Base-by-base conservation (phyloP, 1,139 yeast genomes). In the Scheffersomyces quercinus region DNA sequence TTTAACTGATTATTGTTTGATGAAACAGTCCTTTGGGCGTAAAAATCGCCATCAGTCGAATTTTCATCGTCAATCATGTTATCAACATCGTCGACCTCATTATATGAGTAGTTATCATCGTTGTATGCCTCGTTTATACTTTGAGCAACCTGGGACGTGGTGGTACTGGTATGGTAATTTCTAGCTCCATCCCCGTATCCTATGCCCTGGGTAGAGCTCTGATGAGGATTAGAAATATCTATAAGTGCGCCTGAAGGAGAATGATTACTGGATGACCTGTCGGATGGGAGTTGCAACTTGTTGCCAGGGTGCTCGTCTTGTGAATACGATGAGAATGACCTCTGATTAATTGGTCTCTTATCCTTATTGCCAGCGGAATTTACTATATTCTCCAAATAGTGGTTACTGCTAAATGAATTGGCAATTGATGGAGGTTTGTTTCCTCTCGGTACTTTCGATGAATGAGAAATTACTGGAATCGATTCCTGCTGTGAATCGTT, bases 11-110 rank as follows among this genome's bases (percentile, higher is more conserved):
- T 20, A 6, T 20, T 20, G 26, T 20, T 20, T 6, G 20, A 15
- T 1, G 45, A 39, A 10, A 45, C 42, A 29, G 37, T 42, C 36
- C 46, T 40, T 5, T 41, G 46, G 7, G 48, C 32, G 36, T 52
- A 54, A 30, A 39, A 46, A 20, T 64, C 68, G 5, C 64, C 73
- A 39, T 67, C 74, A 9, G 65, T 66, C 4, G 70, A 66, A 1
- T 56, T 52, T 36, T 64, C 71, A 35, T 67, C 70, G 42, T 62
- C 70, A 28, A 62, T 54, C 28, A 57, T 55, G 36, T 59, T 63
- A 15, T 59, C 67, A 15, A 62, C 67, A 29, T 51, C 57, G 14
- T 55, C 59, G 3, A 62, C 62, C 14, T 66, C 72, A 38, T 65
- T 67, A 40, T 62, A 65, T 13, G 68, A 64, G 45, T 54, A 64